A percentile compares a stretch with the other conserved stretches of the same genome.
These are phyloP conservation scores for Falciphora oryzae DNA, from an alignment of 2,329 filamentous ascomycete species.

Conservation along the genomic window DNA sequence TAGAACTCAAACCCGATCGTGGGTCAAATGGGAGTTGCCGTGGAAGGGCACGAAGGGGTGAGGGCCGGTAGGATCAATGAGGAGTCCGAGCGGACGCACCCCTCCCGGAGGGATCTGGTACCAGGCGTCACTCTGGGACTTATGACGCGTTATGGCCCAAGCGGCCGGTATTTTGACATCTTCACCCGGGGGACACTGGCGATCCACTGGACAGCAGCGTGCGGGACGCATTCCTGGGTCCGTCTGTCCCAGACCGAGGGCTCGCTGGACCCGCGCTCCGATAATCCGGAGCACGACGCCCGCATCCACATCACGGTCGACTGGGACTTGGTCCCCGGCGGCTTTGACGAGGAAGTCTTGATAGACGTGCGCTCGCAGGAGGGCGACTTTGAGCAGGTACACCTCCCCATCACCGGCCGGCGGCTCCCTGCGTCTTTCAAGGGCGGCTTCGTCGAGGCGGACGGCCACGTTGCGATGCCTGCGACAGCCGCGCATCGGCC, in stretches of 20 bases:
- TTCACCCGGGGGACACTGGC: constrained; percentile 32
- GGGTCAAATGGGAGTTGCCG: constrained; percentile 48
- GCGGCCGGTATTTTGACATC: constrained; percentile 38
- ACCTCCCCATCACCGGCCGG: constrained; percentile 13
- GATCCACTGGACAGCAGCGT: constrained; percentile 36
- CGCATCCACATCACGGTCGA: constrained; percentile 41
- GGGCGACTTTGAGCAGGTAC: constrained; percentile 32
- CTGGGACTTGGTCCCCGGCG: constrained; percentile 34
- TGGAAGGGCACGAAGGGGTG: constrained; percentile 36
- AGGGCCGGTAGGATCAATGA: constrained; percentile 39
- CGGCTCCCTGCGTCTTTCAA: constrained; percentile 32
- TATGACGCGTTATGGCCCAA: constrained; percentile 15
- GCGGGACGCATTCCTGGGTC: constrained; percentile 44
- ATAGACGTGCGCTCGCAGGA: constrained; percentile 28
- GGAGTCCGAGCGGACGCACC: constrained; percentile 45
- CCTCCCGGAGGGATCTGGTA: constrained; percentile 27
- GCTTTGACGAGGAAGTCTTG: constrained; percentile 22
- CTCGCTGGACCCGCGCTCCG: constrained; percentile 25
- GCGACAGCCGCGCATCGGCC: constrained; percentile 23
- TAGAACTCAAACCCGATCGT: constrained; percentile 39
- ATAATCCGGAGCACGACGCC: constrained; percentile 29
- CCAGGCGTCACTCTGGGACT: constrained; percentile 19
- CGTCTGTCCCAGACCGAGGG: constrained; percentile 31
- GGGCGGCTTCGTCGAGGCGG: constrained; percentile 41
- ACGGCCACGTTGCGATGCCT: constrained; percentile 29